These are phyloP conservation scores for Plantago rigida DNA, from an alignment of 305 asterid species.

Conservation along the genomic window DNA sequence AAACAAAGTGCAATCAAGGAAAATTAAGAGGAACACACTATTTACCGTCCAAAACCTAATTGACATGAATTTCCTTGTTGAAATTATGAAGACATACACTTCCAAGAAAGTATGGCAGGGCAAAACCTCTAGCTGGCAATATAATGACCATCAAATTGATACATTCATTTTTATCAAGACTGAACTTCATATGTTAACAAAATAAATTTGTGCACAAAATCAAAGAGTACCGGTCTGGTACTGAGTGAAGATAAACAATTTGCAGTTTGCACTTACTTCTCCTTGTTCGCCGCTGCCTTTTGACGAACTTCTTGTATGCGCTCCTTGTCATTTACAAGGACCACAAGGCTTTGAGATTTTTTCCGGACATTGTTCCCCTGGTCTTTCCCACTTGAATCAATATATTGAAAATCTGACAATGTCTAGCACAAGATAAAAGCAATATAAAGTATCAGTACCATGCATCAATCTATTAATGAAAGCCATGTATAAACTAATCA, in stretches of 20 bases:
- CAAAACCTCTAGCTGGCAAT: conserved; percentile 11
- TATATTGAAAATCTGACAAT: conserved; percentile 84
- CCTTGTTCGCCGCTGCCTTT: conserved; percentile 80
- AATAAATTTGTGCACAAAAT: conserved; percentile 8
- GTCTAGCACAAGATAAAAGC: conserved; percentile 46
- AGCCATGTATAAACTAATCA: conserved; percentile 7
- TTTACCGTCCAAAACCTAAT: not conserved
- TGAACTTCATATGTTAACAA: not conserved
- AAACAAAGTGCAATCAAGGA: not conserved
- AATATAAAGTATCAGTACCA: conserved; percentile 22
- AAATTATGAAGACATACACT: conserved; percentile 13
- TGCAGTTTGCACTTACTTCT: conserved; percentile 50
- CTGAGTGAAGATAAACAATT: conserved; percentile 21
- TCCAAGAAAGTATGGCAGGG: conserved; percentile 15
- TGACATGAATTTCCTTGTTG: not conserved
- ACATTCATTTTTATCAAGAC: conserved; percentile 4
- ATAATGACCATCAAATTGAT: conserved; percentile 6
- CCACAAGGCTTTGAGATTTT: conserved; percentile 86
- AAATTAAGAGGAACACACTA: not conserved
- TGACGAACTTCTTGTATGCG: conserved; percentile 85
- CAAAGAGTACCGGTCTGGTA: conserved; percentile 14
- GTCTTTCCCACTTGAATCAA: conserved; percentile 85
- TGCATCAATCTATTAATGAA: conserved; percentile 15
- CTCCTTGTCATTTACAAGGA: conserved; percentile 89
- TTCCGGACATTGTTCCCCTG: conserved; percentile 88